Percentiles rank a stretch among this genome's conserved stretches.
Evolutionary conservation across 2,329 filamentous ascomycete genomes (phyloP).

Genomic region (Calonectria hongkongensis): DNA sequence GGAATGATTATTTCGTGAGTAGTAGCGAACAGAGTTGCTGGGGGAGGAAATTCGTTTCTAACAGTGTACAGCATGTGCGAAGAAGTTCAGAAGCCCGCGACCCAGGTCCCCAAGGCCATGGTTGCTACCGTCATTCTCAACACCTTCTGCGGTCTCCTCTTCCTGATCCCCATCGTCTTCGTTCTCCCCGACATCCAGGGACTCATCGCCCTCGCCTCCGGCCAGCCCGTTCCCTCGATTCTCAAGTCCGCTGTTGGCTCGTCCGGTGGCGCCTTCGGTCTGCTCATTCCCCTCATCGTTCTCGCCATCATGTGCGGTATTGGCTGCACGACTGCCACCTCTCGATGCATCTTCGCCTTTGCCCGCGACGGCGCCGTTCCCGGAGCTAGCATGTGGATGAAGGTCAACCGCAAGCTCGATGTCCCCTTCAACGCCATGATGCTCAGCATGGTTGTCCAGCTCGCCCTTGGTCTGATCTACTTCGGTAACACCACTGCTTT

Average conservation of each 20-base stretch:
- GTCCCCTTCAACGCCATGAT: constrained; percentile 84
- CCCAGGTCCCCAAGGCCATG: constrained; percentile 84
- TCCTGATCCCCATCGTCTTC: constrained; percentile 81
- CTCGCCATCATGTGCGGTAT: constrained; percentile 81
- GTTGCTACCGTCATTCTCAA: constrained; percentile 81
- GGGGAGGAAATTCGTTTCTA: neutral
- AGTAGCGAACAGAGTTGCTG: neutral
- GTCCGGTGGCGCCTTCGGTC: constrained; percentile 76
- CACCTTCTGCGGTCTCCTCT: constrained; percentile 78
- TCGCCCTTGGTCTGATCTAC: constrained; percentile 79
- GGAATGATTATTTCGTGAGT: constrained; percentile 87
- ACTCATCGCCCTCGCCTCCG: constrained; percentile 68
- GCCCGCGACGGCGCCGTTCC: constrained; percentile 82
- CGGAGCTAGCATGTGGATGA: constrained; percentile 76
- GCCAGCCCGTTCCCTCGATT: constrained; percentile 79
- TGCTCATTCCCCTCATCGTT: constrained; percentile 79
- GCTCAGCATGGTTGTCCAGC: constrained; percentile 79
- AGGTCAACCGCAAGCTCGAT: constrained; percentile 77
- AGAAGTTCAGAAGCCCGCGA: constrained; percentile 79
- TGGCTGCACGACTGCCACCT: constrained; percentile 81
- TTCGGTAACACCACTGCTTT: constrained; percentile 82
- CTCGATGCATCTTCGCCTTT: constrained; percentile 81
- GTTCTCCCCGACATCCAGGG: constrained; percentile 78
- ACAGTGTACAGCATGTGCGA: constrained; percentile 78
- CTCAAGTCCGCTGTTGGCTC: constrained; percentile 78